These are phyloP conservation scores for Anacardium occidentale DNA, from an alignment of 345 rosid species.

Conservation along the genomic window DNA sequence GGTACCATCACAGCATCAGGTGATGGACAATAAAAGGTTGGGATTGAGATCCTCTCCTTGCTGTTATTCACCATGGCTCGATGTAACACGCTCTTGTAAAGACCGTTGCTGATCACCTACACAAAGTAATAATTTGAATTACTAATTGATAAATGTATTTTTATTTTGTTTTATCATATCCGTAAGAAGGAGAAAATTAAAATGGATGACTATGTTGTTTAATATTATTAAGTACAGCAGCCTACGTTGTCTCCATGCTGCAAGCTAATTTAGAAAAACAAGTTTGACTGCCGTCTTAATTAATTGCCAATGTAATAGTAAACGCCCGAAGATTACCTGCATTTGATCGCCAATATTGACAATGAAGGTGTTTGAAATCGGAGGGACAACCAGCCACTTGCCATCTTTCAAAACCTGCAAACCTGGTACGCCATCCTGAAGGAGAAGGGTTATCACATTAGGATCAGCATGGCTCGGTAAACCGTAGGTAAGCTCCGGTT, in stretches of 20 bases:
- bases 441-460: constrained; percentile 37
- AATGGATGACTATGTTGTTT: background rate
- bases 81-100: constrained; percentile 60
- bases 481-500: constrained; percentile 41
- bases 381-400: constrained; percentile 38
- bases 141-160: background rate
- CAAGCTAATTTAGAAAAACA: background rate
- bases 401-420: constrained; percentile 37
- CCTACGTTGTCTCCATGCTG: background rate
- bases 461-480: constrained; percentile 44
- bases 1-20: constrained; percentile 50
- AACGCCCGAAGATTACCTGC: constrained; percentile 19
- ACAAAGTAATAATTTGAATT: background rate
- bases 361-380: constrained; percentile 34
- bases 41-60: constrained; percentile 50
- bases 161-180: background rate
- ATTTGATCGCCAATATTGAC: constrained; percentile 46
- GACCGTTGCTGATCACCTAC: constrained; percentile 51
- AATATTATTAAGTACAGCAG: too few relatives aligned
- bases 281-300: too few relatives aligned
- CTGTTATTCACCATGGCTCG: constrained; percentile 49
- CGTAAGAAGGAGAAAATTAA: background rate
- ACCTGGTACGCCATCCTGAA: constrained; percentile 42
- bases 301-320: too few relatives aligned
- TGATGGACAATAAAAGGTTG: constrained; percentile 55